These are phyloP conservation scores for Colletotrichum orbiculare DNA, from an alignment of 2,329 filamentous ascomycete species.

Conservation along the genomic window DNA sequence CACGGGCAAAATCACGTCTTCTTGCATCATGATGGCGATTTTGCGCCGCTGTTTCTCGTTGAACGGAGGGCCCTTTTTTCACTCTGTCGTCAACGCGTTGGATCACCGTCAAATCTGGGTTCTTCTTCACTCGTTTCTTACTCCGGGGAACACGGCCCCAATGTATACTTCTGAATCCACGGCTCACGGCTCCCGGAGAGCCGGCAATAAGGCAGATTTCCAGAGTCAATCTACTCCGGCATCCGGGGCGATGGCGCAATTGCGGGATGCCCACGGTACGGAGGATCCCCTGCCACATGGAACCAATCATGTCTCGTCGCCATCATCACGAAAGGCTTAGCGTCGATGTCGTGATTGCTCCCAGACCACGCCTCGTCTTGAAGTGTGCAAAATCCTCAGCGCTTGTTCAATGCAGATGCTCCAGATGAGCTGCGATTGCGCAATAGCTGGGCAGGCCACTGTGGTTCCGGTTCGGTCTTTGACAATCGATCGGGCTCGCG, in stretches of 20 bases:
- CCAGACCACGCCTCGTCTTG: conserved; percentile 41
- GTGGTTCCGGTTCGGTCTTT: conserved; percentile 20
- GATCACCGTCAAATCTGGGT: conserved; percentile 6
- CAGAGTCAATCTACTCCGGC: conserved; percentile 30
- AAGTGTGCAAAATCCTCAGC: conserved; percentile 33
- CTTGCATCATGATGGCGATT: conserved; percentile 35
- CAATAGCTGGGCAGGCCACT: conserved; percentile 42
- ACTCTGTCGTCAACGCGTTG: background rate
- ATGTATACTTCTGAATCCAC: conserved; percentile 21
- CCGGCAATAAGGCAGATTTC: conserved; percentile 19
- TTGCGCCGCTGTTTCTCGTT: conserved; percentile 12
- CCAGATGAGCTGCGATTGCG: conserved; percentile 48
- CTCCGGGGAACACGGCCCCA: conserved; percentile 16
- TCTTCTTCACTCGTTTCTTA: background rate
- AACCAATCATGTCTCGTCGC: conserved; percentile 49
- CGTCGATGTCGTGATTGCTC: conserved; percentile 64
- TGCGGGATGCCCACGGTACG: conserved; percentile 36
- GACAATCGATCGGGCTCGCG: conserved; percentile 24
- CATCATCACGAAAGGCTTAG: conserved; percentile 61
- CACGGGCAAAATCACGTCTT: conserved; percentile 33
- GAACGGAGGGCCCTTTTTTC: background rate
- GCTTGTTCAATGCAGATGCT: conserved; percentile 26
- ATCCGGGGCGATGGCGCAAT: conserved; percentile 38
- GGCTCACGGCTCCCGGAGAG: conserved; percentile 32
- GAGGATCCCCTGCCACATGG: conserved; percentile 21